These are phyloP conservation scores for Penicillium soppii DNA, from an alignment of 495 filamentous ascomycete species.

Conservation along the genomic window DNA sequence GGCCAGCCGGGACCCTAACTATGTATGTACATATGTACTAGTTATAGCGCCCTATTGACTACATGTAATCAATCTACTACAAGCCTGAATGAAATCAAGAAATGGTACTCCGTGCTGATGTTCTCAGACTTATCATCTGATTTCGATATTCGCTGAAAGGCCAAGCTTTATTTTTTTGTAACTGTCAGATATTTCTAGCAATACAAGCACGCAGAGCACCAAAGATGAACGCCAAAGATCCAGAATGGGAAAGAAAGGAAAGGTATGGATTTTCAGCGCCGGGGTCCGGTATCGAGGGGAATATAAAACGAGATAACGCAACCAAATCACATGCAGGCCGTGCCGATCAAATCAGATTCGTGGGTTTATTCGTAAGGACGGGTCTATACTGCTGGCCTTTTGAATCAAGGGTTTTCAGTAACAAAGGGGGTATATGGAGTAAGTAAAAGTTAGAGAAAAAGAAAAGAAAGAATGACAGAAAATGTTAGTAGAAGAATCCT, in stretches of 20 bases:
- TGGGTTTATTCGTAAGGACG: slow-evolving; percentile 1
- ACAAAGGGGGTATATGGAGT: slow-evolving; percentile 3
- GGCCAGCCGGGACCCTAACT: too few species aligned
- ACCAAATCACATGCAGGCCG: slow-evolving; percentile 1
- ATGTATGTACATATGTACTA: too few species aligned
- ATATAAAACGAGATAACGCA: background rate
- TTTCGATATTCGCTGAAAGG: background rate
- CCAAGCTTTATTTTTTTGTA: background rate
- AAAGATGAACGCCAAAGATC: background rate
- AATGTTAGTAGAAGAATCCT: background rate
- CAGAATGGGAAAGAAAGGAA: background rate
- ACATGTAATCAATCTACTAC: too few species aligned
- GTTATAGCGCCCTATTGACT: too few species aligned
- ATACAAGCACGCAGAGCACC: background rate
- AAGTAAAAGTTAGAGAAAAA: background rate
- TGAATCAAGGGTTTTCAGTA: slow-evolving; percentile 1
- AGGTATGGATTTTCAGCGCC: background rate
- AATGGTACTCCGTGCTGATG: too few species aligned
- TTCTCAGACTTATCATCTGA: too few species aligned
- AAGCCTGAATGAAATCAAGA: too few species aligned
- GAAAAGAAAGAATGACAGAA: too few species aligned
- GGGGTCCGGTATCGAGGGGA: background rate
- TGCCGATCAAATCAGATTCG: slow-evolving; percentile 1
- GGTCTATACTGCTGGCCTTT: slow-evolving; percentile 9
- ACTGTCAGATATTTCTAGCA: background rate